Evolutionary conservation across 352 stramenopile species (phyloP).

Genomic region (Phytophthora ohioensis): DNA sequence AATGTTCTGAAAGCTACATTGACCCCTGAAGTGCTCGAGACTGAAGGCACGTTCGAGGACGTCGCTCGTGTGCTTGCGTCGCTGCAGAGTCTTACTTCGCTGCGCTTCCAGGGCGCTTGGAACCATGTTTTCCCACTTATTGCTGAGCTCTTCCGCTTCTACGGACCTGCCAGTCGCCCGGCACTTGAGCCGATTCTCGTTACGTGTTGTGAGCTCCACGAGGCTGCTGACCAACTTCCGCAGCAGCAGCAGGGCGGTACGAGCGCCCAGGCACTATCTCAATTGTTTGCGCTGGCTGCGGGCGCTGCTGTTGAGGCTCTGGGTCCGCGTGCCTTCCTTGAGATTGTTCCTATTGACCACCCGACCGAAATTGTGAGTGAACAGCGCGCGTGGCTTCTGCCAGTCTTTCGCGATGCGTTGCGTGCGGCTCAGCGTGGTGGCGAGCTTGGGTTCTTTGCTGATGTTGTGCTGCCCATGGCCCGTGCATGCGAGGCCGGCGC

Average conservation of each 20-base stretch:
- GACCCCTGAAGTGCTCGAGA: constrained; percentile 57
- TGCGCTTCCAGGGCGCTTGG: constrained; percentile 87
- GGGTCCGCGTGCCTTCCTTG: constrained; percentile 72
- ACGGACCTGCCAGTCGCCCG: constrained; percentile 60
- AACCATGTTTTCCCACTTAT: constrained; percentile 81
- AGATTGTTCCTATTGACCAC: constrained; percentile 81
- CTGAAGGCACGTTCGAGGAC: constrained; percentile 66
- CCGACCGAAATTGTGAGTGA: constrained; percentile 76
- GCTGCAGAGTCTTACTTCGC: constrained; percentile 81
- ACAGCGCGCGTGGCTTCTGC: constrained; percentile 83
- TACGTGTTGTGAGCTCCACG: constrained; percentile 83
- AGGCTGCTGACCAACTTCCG: constrained; percentile 78
- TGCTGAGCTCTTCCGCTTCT: constrained; percentile 78
- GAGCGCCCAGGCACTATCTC: constrained; percentile 50
- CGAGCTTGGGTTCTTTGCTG: constrained; percentile 79
- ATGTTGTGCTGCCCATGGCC: constrained; percentile 74
- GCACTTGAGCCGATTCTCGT: constrained; percentile 73
- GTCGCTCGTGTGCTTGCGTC: constrained; percentile 76
- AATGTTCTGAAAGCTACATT: constrained; percentile 71
- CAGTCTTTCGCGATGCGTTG: constrained; percentile 78
- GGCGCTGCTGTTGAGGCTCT: constrained; percentile 71
- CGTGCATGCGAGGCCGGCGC: constrained; percentile 76
- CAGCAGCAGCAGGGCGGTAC: constrained; percentile 48
- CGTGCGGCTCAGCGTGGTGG: constrained; percentile 49
- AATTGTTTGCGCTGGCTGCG: constrained; percentile 75